Evolutionary conservation across 2,329 filamentous ascomycete genomes (phyloP), one percentile per base, ranked within the genome.

Genomic region (Apiospora saccharicola): DNA sequence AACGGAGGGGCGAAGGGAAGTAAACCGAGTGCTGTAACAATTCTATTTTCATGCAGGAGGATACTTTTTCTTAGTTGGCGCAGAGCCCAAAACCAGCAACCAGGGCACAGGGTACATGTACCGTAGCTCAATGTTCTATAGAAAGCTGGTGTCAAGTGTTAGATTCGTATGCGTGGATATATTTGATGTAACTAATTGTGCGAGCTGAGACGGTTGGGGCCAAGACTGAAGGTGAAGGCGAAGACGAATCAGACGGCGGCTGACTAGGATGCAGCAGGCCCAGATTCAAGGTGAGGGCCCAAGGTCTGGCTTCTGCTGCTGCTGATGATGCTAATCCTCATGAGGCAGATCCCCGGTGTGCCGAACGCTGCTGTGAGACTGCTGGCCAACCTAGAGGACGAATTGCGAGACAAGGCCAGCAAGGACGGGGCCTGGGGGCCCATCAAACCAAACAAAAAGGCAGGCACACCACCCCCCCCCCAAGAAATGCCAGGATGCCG

Each of bases 361-460:
- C 67, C 67, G 67, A 64, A 64, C 19, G 57, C 57, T 64, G 57
- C 57, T 61, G 53, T 37, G 26, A 61, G 53, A 61, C 26, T 61
- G 26, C 30, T 61, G 57, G 30, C 57, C 57, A 64, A 41, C 67
- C 24, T n/a, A 34, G 5, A 19, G n/a, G 14, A n/a, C 43, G 44
- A 49, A 44, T 37, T 69, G 67, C 67, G 67, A 69, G 67, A 69
- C 67, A 49, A 69, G 67, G 34, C 67, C n/a, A 64, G 57, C 67
- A n/a, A 41, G 57, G 34, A 64, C 57, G 57, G 34, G 16, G n/a
- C 46, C 26, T 10, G 37, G 37, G 37, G 34, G 61, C 34, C 30
- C 67, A 34, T 68, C 67, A 49, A 69, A 49, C 43, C 44, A 46
- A 68, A 47, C 67, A 30, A 37, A 41, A 41, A 67, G n/a, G 22